phyloP scores from a whole-genome alignment of 306 rosid species.

The Erythrophleum fordii region DNA sequence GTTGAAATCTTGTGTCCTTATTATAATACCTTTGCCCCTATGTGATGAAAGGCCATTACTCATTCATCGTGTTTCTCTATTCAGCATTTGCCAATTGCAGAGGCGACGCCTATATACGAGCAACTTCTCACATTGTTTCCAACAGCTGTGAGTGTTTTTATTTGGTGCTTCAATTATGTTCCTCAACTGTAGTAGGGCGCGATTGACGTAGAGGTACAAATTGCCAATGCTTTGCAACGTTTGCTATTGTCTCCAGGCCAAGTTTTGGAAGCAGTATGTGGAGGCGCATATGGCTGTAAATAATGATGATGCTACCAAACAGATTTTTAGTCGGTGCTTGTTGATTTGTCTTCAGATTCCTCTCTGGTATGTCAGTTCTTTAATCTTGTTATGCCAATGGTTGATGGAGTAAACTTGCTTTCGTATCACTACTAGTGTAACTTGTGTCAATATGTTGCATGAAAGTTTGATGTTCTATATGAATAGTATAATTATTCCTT shows the following conservation, averaged over 20 bases:
- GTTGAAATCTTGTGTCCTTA: background rate
- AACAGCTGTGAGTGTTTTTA: conserved; percentile 75
- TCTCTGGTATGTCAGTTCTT: conserved; percentile 68
- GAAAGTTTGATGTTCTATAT: background rate
- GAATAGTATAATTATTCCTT: background rate
- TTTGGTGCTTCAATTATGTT: conserved; percentile 17
- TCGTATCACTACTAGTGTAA: background rate
- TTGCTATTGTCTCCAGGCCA: conserved; percentile 63
- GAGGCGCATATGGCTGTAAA: conserved; percentile 91
- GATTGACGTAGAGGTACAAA: background rate
- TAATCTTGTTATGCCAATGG: conserved; percentile 30
- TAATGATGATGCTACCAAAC: conserved; percentile 88
- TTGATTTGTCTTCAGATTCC: conserved; percentile 90
- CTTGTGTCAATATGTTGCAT: background rate
- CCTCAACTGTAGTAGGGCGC: background rate
- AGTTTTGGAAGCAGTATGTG: conserved; percentile 97
- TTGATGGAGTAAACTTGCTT: conserved; percentile 33
- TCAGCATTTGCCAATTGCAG: conserved; percentile 83
- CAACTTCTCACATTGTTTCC: conserved; percentile 80
- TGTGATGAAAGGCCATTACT: conserved; percentile 13
- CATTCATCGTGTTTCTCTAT: conserved; percentile 1
- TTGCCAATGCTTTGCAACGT: conserved; percentile 7
- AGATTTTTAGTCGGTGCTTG: conserved; percentile 92
- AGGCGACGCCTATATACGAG: conserved; percentile 87
- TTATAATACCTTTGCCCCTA: background rate